A percentile compares a stretch with the other conserved stretches of the same genome.
phyloP scores from a whole-genome alignment of 495 filamentous ascomycete species.

The Filosporella fistucella region DNA sequence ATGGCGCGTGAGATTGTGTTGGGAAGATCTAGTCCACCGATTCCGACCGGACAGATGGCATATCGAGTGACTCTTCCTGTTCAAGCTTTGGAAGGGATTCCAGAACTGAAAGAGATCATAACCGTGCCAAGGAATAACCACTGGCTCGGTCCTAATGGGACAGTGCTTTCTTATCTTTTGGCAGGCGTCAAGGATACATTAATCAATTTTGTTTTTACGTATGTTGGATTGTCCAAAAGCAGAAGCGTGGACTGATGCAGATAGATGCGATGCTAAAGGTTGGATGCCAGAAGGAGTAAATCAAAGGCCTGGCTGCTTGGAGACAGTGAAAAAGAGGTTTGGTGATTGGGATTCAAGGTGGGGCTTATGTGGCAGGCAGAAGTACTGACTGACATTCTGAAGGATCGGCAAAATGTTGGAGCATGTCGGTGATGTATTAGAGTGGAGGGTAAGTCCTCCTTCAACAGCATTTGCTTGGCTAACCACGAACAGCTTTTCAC shows the following conservation, averaged over 20 bases:
- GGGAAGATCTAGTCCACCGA: slow-evolving; percentile 36
- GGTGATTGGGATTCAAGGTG: slow-evolving; percentile 53
- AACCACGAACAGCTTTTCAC: slow-evolving; percentile 61
- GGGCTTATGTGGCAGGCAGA: not conserved
- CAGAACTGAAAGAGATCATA: slow-evolving; percentile 41
- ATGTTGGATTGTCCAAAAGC: slow-evolving; percentile 48
- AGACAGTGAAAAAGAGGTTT: slow-evolving; percentile 62
- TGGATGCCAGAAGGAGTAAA: slow-evolving; percentile 17
- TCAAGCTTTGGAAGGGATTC: slow-evolving; percentile 44
- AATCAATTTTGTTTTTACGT: slow-evolving; percentile 66
- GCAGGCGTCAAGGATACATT: slow-evolving; percentile 44
- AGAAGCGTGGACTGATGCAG: slow-evolving; percentile 42
- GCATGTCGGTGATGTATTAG: slow-evolving; percentile 15
- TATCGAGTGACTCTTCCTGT: slow-evolving; percentile 56
- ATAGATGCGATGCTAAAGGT: slow-evolving; percentile 16
- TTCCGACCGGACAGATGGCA: slow-evolving; percentile 62
- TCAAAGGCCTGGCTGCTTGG: slow-evolving; percentile 41
- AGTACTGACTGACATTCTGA: not conserved
- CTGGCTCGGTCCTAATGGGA: slow-evolving; percentile 60
- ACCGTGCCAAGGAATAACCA: slow-evolving; percentile 56
- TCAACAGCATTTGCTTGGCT: slow-evolving; percentile 45
- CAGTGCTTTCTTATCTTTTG: slow-evolving; percentile 61
- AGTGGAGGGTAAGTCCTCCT: slow-evolving; percentile 29
- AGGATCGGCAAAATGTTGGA: slow-evolving; percentile 17
- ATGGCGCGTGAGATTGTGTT: slow-evolving; percentile 42